Evolutionary conservation across 495 filamentous ascomycete species (phyloP).

Genomic region (Daldinia concentrica): DNA sequence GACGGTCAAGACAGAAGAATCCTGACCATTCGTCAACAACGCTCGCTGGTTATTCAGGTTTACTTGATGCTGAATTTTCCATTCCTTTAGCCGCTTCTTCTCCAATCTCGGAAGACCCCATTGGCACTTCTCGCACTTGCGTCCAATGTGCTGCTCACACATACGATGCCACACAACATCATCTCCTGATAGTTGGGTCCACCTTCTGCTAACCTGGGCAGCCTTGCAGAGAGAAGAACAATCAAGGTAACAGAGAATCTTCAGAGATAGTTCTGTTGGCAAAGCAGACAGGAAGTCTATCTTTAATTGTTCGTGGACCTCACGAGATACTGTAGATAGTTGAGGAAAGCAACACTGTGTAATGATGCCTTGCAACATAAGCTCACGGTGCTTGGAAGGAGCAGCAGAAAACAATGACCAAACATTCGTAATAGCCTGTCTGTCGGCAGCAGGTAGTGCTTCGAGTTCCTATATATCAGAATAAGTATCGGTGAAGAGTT

Average conservation of each 20-base stretch:
- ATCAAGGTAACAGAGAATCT: slow-evolving; percentile 91
- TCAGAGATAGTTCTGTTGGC: slow-evolving; percentile 89
- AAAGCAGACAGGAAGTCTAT: slow-evolving; percentile 94
- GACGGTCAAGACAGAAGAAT: slow-evolving; percentile 2
- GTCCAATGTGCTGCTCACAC: slow-evolving; percentile 94
- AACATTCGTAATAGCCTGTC: slow-evolving; percentile 92
- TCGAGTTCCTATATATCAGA: slow-evolving; percentile 71
- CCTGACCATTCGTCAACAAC: slow-evolving; percentile 11
- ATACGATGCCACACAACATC: slow-evolving; percentile 99
- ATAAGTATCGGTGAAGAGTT: neutral
- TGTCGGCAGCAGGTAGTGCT: slow-evolving; percentile 79
- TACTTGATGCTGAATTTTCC: slow-evolving; percentile 80
- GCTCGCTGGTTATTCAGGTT: slow-evolving; percentile 44
- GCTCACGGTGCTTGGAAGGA: slow-evolving; percentile 87
- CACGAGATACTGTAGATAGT: slow-evolving; percentile 86
- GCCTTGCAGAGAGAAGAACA: slow-evolving; percentile 97
- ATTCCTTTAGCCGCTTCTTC: slow-evolving; percentile 83
- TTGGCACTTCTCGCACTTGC: slow-evolving; percentile 96
- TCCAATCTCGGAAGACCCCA: slow-evolving; percentile 93
- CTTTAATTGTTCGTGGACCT: slow-evolving; percentile 87
- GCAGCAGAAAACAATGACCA: slow-evolving; percentile 98
- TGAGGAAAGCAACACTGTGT: slow-evolving; percentile 97
- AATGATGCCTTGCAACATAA: slow-evolving; percentile 95
- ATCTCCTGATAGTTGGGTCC: slow-evolving; percentile 89
- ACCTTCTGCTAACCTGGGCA: slow-evolving; percentile 89